Evolutionary conservation across 2,329 filamentous ascomycete species (phyloP), one percentile per base, ranked within the genome.

Genomic region (Epichloe coenophiala): DNA sequence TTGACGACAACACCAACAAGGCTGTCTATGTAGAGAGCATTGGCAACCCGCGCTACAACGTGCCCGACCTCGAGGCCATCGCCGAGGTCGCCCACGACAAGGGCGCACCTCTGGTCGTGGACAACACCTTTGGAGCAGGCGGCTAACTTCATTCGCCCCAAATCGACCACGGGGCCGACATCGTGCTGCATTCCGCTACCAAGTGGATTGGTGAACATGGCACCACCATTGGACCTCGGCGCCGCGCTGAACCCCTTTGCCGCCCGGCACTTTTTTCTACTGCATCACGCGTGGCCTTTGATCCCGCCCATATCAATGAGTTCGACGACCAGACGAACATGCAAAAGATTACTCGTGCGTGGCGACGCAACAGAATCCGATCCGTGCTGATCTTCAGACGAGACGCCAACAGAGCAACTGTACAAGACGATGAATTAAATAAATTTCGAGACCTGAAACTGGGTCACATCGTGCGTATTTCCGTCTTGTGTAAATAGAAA

Each of bases 151-250:
- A 74, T 84, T 58, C 81, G 85, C 6, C 90, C 90, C 40, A 91
- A 17, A 17, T 96, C 60, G 83, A 90, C 23, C 86, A 95, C 67
- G 90, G 90, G 50, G 90, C 87, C 56, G 90, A 96, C 64, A 95
- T 96, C 54, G 84, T 96, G 48, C 87, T 95, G 23, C 89, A 96
- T 75, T 93, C 86, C 39, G 89, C 89, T 11, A 95, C 90, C 52
- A 96, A 96, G 70, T 96, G 90, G 90, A 96, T 97, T 55, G 90
- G 90, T 51, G 90, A 90, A 41, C 91, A 97, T 68, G 91, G 90
- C 54, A 95, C 90, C 40, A 95, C 90, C 27, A 86, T 96, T 57
- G 90, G 78, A 52, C 19, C 19, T 19, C 19, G 19, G 19, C 19
- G 19, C 19, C 19, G 19, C 19, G 19, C 19, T 21, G 19, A 21